Evolutionary conservation across 805 yeast genomes (phyloP).

Genomic region (Zygosaccharomyces rouxii): DNA sequence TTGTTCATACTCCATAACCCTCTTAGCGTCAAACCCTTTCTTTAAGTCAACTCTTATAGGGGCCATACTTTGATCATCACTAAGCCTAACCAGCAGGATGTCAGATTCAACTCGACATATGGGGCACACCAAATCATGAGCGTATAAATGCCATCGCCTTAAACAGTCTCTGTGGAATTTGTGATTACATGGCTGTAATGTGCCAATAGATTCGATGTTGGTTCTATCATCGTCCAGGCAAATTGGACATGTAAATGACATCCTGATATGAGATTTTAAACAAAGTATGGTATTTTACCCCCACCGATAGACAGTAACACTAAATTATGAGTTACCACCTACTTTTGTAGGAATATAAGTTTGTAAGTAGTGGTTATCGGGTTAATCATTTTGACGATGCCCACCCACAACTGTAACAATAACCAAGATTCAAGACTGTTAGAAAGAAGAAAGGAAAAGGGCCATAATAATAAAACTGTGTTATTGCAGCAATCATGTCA

Average conservation of each 20-base stretch:
- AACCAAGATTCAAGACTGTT: neutral
- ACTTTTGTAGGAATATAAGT: neutral
- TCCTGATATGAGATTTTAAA: neutral
- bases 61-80: neutral
- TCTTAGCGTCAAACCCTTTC: slow-evolving; percentile 16
- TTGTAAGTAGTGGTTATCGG: neutral
- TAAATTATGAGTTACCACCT: neutral
- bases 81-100: neutral
- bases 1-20: slow-evolving; percentile 9
- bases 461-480: neutral
- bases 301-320: neutral
- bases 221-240: slow-evolving; percentile 44
- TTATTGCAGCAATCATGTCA: slow-evolving; percentile 49
- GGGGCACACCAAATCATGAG: slow-evolving; percentile 29
- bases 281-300: neutral
- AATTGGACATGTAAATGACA: slow-evolving; percentile 46
- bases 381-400: neutral
- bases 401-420: neutral
- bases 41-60: slow-evolving; percentile 12
- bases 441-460: neutral
- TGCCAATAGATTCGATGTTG: slow-evolving; percentile 19
- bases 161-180: slow-evolving; percentile 56
- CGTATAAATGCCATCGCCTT: slow-evolving; percentile 44
- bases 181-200: slow-evolving; percentile 48
- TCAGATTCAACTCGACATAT: slow-evolving; percentile 24